These are phyloP conservation scores for Ascoidea tarda DNA, from an alignment of 805 yeast species.

Conservation along the genomic window DNA sequence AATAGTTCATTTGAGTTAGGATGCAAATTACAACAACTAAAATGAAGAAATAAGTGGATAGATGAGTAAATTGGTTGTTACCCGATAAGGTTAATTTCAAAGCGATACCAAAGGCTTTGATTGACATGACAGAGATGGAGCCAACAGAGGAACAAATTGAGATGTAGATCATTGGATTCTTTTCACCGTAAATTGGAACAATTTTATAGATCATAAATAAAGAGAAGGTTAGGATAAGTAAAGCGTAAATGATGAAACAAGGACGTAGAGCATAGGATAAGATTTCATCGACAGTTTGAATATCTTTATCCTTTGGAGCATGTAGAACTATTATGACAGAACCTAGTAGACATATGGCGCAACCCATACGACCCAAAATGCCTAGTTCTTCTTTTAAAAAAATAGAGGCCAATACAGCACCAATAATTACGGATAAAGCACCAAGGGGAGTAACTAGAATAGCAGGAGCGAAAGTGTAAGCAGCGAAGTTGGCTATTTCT, in stretches of 20 bases:
- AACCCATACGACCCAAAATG: constrained; percentile 78
- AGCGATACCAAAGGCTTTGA: constrained; percentile 89
- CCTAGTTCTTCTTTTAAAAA: constrained; percentile 82
- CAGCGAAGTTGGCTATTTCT: constrained; percentile 86
- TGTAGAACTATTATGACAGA: constrained; percentile 79
- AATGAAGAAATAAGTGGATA: constrained; percentile 73
- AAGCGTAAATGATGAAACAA: constrained; percentile 53
- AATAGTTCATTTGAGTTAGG: constrained; percentile 83
- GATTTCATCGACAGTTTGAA: constrained; percentile 79
- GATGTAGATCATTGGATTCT: constrained; percentile 79
- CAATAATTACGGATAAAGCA: constrained; percentile 80
- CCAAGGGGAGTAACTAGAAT: constrained; percentile 86
- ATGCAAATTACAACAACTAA: constrained; percentile 70
- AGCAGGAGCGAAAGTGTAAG: constrained; percentile 92
- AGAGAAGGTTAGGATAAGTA: constrained; percentile 51
- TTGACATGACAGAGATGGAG: constrained; percentile 80
- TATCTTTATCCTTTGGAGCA: constrained; percentile 91
- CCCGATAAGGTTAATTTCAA: constrained; percentile 74
- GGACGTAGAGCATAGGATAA: constrained; percentile 69
- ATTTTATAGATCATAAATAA: constrained; percentile 69
- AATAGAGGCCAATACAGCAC: constrained; percentile 79
- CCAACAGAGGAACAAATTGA: constrained; percentile 87
- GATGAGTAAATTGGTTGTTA: constrained; percentile 75
- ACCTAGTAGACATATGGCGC: constrained; percentile 82
- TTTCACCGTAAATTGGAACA: constrained; percentile 67